Evolutionary conservation across 1,284 basidiomycete genomes (phyloP).

Genomic region (Rhodotorula sp.): DNA sequence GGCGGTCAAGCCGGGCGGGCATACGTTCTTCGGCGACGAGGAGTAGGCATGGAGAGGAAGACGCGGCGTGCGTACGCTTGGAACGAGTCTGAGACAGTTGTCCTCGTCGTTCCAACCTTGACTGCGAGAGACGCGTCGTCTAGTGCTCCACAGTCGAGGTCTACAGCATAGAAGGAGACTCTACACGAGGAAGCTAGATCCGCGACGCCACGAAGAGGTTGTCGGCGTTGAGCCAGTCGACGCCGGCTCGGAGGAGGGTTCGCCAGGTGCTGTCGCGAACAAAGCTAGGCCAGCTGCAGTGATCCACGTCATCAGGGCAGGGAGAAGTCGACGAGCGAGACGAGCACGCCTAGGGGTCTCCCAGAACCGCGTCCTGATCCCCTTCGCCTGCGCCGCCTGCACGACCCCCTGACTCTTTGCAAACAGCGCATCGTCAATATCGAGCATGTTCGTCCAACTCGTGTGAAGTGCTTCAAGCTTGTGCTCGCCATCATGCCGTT

Average conservation of each 20-base stretch:
- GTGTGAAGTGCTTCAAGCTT: constrained; percentile 14
- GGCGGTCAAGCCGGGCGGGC: no score
- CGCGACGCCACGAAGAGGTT: constrained; percentile 43
- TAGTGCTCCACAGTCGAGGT: not conserved
- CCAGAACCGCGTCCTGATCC: constrained; percentile 49
- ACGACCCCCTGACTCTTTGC: constrained; percentile 17
- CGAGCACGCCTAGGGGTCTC: constrained; percentile 37
- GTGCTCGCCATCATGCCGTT: constrained; percentile 16
- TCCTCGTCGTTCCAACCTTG: no score
- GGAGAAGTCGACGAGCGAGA: no score
- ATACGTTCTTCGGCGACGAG: not conserved
- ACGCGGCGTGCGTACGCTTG: no score
- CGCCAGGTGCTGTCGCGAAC: constrained; percentile 45
- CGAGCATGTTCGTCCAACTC: constrained; percentile 3
- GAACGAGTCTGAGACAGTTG: no score
- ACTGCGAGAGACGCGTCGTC: not conserved
- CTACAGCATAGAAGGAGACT: not conserved
- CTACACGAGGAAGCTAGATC: constrained; percentile 12
- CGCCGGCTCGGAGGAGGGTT: constrained; percentile 39
- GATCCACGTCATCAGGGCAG: no score
- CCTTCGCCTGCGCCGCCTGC: constrained; percentile 36
- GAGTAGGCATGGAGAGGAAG: no score
- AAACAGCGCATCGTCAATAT: constrained; percentile 2
- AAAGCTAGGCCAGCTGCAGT: constrained; percentile 37
- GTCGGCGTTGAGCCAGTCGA: constrained; percentile 46